phyloP scores from a whole-genome alignment of 768 basidiomycete species.

The Cantharellus cinnabarinus region DNA sequence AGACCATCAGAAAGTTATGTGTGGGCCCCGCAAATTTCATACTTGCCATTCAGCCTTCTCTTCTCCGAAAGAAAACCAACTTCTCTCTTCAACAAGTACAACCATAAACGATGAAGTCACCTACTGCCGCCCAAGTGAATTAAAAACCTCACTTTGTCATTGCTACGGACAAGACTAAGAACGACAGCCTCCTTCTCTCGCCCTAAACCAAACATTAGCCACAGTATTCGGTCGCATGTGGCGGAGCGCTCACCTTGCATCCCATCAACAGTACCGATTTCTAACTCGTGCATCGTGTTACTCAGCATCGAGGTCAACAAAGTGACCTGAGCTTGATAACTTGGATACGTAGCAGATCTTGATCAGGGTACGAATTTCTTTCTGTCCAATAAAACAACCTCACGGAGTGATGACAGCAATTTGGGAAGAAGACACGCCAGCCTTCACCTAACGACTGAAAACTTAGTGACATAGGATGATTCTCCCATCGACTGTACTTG shows the following conservation, averaged over 20 bases:
- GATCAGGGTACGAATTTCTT: not conserved
- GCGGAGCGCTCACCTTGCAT: slow-evolving; percentile 41
- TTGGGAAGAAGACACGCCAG: slow-evolving; percentile 43
- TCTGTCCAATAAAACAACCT: slow-evolving; percentile 9
- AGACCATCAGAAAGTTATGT: not conserved
- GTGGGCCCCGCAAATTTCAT: not conserved
- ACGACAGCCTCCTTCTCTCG: slow-evolving; percentile 89
- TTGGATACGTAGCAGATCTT: slow-evolving; percentile 12
- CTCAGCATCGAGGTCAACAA: slow-evolving; percentile 60
- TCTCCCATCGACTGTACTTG: slow-evolving; percentile 17
- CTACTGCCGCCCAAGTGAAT: not conserved
- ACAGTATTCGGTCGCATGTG: not conserved
- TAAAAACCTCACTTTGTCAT: slow-evolving; percentile 36
- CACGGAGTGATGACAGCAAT: slow-evolving; percentile 81
- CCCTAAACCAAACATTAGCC: slow-evolving; percentile 13
- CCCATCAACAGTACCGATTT: slow-evolving; percentile 89
- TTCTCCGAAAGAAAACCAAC: slow-evolving; percentile 92
- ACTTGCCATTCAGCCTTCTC: slow-evolving; percentile 65
- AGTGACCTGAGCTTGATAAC: slow-evolving; percentile 88
- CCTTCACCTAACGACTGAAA: slow-evolving; percentile 25
- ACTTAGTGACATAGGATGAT: not conserved
- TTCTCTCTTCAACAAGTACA: slow-evolving; percentile 35
- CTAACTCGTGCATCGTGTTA: slow-evolving; percentile 35
- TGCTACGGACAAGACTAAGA: slow-evolving; percentile 82
- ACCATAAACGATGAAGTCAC: not conserved